phyloP scores from a whole-genome alignment of 192 early-diverging fungal genomes.

The Linnemannia hyalina region DNA sequence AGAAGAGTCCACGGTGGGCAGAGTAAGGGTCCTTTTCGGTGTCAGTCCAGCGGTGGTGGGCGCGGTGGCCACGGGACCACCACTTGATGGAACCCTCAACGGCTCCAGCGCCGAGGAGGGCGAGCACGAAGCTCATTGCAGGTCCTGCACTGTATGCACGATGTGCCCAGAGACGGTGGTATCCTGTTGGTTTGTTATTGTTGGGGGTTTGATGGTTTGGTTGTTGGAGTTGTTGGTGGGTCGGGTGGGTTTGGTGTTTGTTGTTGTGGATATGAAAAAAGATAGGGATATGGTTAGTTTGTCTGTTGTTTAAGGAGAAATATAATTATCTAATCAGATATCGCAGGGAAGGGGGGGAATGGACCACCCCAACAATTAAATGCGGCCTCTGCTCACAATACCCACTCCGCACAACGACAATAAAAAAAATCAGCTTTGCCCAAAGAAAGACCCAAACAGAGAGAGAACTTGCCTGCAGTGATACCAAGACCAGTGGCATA shows the following conservation, averaged over 20 bases:
- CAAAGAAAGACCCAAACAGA: background rate
- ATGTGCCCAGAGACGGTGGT: conserved; percentile 90
- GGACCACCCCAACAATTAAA: conserved; percentile 5
- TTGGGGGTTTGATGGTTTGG: no score
- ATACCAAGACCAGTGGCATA: conserved; percentile 87
- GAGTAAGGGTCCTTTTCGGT: conserved; percentile 87
- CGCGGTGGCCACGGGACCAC: conserved; percentile 90
- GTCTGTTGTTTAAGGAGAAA: background rate
- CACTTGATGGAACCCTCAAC: conserved; percentile 88
- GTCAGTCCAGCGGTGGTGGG: conserved; percentile 92
- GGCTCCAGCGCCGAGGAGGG: conserved; percentile 76
- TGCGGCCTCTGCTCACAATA: background rate
- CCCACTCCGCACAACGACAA: background rate
- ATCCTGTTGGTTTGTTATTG: conserved; percentile 62
- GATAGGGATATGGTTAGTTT: background rate
- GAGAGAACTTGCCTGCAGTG: conserved; percentile 76
- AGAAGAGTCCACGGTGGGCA: conserved; percentile 84
- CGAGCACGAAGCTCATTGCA: conserved; percentile 72
- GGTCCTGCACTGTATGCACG: conserved; percentile 77
- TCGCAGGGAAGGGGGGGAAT: background rate
- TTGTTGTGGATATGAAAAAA: background rate
- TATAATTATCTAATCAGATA: conserved; percentile 2
- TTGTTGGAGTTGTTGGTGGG: background rate
- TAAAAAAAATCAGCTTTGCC: background rate
- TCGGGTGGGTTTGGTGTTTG: background rate